phyloP scores from a whole-genome alignment of 1,139 yeast species.

The Pneumocystis jirovecii region DNA sequence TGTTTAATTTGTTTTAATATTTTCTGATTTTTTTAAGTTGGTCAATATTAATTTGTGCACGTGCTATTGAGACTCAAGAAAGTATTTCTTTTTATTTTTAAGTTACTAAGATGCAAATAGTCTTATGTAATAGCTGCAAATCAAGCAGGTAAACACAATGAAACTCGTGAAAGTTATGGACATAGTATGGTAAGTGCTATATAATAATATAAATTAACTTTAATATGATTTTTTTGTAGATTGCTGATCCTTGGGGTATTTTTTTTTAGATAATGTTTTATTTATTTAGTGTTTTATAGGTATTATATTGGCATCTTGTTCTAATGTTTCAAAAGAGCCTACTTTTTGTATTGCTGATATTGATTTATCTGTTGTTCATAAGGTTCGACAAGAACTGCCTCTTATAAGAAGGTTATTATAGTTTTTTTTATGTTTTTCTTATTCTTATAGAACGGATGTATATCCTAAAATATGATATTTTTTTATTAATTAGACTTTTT shows the following conservation, averaged over 20 bases:
- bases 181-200: constrained; percentile 40
- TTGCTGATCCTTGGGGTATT: constrained; percentile 83
- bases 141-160: constrained; percentile 63
- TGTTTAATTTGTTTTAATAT: not conserved
- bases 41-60: constrained; percentile 58
- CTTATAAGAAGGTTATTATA: not conserved
- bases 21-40: constrained; percentile 53
- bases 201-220: not conserved
- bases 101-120: not conserved
- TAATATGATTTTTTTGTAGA: constrained; percentile 16
- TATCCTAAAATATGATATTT: not conserved
- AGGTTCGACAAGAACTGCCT: constrained; percentile 16
- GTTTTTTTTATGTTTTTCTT: not conserved
- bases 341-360: constrained; percentile 58
- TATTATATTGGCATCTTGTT: constrained; percentile 44
- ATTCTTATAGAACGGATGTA: not conserved
- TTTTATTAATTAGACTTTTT: not conserved
- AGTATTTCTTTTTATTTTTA: constrained; percentile 8
- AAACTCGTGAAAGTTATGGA: constrained; percentile 52
- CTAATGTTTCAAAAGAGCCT: constrained; percentile 35
- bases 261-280: no score
- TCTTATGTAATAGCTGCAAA: constrained; percentile 81
- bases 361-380: constrained; percentile 36
- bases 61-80: constrained; percentile 72
- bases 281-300: not conserved